phyloP scores from a whole-genome alignment of 768 basidiomycete genomes.

The Tulasnella sp. region DNA sequence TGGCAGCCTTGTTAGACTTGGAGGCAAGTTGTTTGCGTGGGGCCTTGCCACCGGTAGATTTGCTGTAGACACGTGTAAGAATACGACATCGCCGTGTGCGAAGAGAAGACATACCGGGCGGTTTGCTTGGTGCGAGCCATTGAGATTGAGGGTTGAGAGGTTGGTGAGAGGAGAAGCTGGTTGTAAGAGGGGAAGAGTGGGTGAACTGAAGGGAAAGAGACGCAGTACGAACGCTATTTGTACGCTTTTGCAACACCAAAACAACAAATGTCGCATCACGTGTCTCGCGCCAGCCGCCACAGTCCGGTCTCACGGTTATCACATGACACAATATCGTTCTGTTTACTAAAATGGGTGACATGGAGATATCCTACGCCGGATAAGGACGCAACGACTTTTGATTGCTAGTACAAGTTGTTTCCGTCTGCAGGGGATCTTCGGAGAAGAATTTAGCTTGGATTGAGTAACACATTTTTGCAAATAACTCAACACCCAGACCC shows the following conservation, averaged over 20 bases:
- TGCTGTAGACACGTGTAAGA: conserved; percentile 19
- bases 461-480: no score
- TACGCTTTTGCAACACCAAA: no score
- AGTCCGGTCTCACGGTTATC: background rate
- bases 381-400: no score
- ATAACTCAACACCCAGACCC: no score
- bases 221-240: background rate
- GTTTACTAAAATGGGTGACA: no score
- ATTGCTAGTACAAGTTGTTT: no score
- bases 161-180: background rate
- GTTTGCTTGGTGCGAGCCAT: conserved; percentile 23
- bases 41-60: conserved; percentile 29
- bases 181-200: background rate
- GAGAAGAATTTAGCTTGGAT: no score
- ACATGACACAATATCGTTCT: background rate
- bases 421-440: no score
- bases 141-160: conserved; percentile 4
- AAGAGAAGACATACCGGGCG: background rate
- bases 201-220: background rate
- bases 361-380: no score
- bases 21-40: conserved; percentile 30
- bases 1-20: conserved; percentile 29
- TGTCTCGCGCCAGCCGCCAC: background rate
- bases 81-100: background rate
- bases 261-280: no score